A percentile compares a stretch with the other conserved stretches of the same genome.
These are phyloP conservation scores for Crepidotus variabilis DNA, from an alignment of 768 basidiomycete species.

Conservation along the genomic window DNA sequence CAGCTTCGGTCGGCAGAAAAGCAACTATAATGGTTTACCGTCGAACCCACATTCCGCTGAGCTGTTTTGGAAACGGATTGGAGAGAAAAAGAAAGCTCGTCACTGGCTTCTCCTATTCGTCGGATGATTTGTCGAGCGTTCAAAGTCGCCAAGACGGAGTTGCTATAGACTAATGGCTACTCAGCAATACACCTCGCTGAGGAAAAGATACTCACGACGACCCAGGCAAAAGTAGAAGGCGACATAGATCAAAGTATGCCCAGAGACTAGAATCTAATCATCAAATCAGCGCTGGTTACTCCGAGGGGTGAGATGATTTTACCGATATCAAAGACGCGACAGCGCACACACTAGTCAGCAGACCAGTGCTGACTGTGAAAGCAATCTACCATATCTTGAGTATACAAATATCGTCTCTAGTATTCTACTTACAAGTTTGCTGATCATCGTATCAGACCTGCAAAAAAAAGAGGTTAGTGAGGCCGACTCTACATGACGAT, in stretches of 20 bases:
- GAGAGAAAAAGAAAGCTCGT: slow-evolving; percentile 44
- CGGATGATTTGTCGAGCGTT: slow-evolving; percentile 45
- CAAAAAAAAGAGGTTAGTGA: background rate
- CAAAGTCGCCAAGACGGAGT: slow-evolving; percentile 50
- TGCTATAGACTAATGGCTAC: slow-evolving; percentile 42
- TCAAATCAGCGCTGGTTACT: background rate
- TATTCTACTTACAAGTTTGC: slow-evolving; percentile 33
- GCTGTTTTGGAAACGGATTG: slow-evolving; percentile 38
- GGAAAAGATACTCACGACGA: slow-evolving; percentile 32
- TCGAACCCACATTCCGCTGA: slow-evolving; percentile 28
- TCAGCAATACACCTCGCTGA: background rate
- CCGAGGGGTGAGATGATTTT: slow-evolving; percentile 4
- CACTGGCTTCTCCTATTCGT: slow-evolving; percentile 39
- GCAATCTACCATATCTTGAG: slow-evolving; percentile 32
- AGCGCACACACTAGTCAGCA: slow-evolving; percentile 28
- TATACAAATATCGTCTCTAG: background rate
- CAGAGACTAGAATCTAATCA: slow-evolving; percentile 41
- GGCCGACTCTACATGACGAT: background rate
- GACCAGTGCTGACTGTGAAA: slow-evolving; percentile 53
- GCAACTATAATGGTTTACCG: slow-evolving; percentile 17
- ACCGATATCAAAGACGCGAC: slow-evolving; percentile 31
- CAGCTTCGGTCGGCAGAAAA: slow-evolving; percentile 4
- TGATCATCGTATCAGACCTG: slow-evolving; percentile 52
- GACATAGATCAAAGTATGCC: slow-evolving; percentile 51
- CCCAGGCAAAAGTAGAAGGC: slow-evolving; percentile 56